A percentile compares a stretch with the other conserved stretches of the same genome.
These are phyloP conservation scores for Thielaviopsis ethacetica DNA, from an alignment of 2,329 filamentous ascomycete species.

Conservation along the genomic window DNA sequence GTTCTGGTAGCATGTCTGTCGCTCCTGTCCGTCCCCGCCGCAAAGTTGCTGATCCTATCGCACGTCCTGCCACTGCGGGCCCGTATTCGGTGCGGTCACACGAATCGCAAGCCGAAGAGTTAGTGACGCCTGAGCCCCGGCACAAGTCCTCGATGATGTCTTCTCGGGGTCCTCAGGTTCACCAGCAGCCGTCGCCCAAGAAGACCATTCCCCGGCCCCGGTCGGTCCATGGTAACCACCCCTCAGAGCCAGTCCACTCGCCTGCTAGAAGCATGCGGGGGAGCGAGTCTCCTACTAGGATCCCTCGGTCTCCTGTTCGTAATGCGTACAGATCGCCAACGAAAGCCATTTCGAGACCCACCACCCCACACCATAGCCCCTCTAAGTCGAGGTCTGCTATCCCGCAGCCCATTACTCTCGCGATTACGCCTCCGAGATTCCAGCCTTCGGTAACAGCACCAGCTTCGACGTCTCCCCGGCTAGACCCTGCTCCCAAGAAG, in stretches of 20 bases:
- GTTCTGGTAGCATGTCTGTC: conserved; percentile 42
- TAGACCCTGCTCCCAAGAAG: conserved; percentile 1
- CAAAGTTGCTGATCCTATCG: conserved; percentile 39
- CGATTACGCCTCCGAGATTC: conserved; percentile 2
- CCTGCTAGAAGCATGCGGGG: not conserved
- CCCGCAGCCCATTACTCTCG: not conserved
- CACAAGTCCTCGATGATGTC: conserved; percentile 29
- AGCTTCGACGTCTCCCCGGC: conserved; percentile 1
- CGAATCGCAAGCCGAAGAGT: conserved; percentile 24
- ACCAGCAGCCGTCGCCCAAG: conserved; percentile 36
- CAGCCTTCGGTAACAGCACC: not conserved
- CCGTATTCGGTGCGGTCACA: conserved; percentile 47
- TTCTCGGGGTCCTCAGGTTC: conserved; percentile 18
- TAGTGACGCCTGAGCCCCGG: conserved; percentile 19
- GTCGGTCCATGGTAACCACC: conserved; percentile 8
- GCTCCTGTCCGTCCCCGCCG: conserved; percentile 46
- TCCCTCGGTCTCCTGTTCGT: conserved; percentile 1
- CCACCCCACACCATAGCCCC: conserved; percentile 8
- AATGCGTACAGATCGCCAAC: conserved; percentile 5
- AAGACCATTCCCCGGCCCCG: conserved; percentile 28
- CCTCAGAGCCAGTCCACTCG: conserved; percentile 7
- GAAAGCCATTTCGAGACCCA: conserved; percentile 3
- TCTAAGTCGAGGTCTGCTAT: conserved; percentile 4
- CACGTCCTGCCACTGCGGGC: conserved; percentile 46
- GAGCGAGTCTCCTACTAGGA: conserved; percentile 1